Base-by-base conservation (phyloP, 495 filamentous ascomycete species). In the Daldinia loculata region DNA sequence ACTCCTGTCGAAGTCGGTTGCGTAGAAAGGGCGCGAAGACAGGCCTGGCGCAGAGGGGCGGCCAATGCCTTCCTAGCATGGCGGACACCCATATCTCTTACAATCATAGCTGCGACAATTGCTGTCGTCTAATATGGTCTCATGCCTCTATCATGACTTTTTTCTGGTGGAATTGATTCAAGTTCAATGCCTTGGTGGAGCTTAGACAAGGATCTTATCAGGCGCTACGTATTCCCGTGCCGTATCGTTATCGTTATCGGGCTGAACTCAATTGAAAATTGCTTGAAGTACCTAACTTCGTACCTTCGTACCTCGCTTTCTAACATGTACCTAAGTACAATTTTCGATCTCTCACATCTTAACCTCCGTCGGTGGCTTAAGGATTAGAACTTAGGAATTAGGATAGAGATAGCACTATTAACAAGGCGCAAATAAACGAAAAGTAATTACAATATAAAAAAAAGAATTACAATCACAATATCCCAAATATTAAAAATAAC, bases 51-150 rank as follows among this genome's bases (percentile, higher is more conserved):
- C 22, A 78, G 52, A 24, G 83, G 81, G 38, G 76, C 71, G 45
- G 81, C 79, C 73, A 85, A 76, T 63, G 79, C 83, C 73, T 70
- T 80, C 34, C 84, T 82, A 79, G 81, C 85, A 67, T 84, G 83
- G 79, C 84, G 82, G 57, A 80, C 75, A 60, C 78, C 82, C 29
- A 83, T 65, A 60, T 84, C 84, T 79, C 85, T 81, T 76, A 87
- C 72, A 68, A 87, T 86, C 85, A 87, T 87, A n/a, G 63, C 30
- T 58, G 17, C 59, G 65, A 39, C 29, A 50, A 50, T 63, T 48
- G 32, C 22, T 65, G 57, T 34, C 15, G 56, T 55, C 36, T 26
- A n/a, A 12, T 38, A 38, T 38, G 61, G 29, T 64, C n/a, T 52
- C 38, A 27, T 30, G 67, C 58, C 41, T 59, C 15, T 60, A 55